Conservation (phyloP, 305 asterid species). For the Striga hermonthica region DNA sequence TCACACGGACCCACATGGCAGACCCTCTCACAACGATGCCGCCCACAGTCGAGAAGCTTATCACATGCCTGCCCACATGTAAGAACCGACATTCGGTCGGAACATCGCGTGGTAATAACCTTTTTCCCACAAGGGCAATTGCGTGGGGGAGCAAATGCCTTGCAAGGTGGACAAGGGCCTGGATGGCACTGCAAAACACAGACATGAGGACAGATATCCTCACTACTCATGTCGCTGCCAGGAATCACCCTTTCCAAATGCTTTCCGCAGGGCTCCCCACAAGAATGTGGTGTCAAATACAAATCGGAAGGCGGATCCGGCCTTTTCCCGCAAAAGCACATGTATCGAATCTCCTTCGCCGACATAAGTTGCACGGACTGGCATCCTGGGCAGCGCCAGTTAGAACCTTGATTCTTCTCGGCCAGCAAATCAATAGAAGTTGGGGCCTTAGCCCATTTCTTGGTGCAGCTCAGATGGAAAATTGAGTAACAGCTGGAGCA, state of each 20-base stretch:
- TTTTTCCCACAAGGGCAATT: constrained; percentile 91
- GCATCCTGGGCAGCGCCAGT: constrained; percentile 99
- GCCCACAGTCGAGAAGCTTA: constrained; percentile 79
- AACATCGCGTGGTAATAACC: constrained; percentile 80
- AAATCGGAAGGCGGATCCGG: constrained; percentile 85
- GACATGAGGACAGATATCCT: constrained; percentile 85
- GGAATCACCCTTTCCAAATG: constrained; percentile 71
- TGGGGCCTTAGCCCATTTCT: constrained; percentile 98
- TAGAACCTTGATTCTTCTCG: constrained; percentile 75
- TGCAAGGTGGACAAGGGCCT: constrained; percentile 97
- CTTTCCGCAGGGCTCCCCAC: constrained; percentile 98
- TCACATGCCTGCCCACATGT: constrained; percentile 86
- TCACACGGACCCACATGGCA: constrained; percentile 92
- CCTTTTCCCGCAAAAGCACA: constrained; percentile 88
- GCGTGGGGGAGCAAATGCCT: constrained; percentile 89
- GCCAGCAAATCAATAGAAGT: constrained; percentile 78
- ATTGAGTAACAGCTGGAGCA: constrained; percentile 94
- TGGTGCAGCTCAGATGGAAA: constrained; percentile 77
- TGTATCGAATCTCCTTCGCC: constrained; percentile 70
- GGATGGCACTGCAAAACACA: constrained; percentile 98
- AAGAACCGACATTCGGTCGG: constrained; percentile 74
- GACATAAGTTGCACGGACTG: constrained; percentile 87
- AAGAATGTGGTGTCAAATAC: constrained; percentile 94
- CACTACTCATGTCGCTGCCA: constrained; percentile 52
- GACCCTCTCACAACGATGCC: constrained; percentile 61